Percentiles rank a stretch among this genome's conserved stretches.
Conservation (phyloP, 768 basidiomycete genomes). For the Mycena maculata region DNA sequence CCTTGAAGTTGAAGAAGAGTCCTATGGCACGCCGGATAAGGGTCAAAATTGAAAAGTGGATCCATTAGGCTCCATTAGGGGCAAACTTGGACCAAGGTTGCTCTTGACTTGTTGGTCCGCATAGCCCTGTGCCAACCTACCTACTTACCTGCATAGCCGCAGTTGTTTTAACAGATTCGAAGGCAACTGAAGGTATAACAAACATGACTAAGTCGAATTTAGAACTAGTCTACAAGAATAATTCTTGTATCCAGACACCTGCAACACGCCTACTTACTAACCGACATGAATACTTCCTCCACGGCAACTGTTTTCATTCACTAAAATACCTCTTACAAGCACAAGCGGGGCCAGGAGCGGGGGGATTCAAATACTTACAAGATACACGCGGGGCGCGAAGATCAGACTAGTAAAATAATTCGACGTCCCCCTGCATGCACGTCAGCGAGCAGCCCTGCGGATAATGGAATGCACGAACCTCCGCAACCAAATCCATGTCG, state of each 20-base stretch:
- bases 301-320: slow-evolving; percentile 1
- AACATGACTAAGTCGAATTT: too few species aligned
- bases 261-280: too few species aligned
- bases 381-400: not conserved
- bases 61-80: not conserved
- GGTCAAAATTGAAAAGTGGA: not conserved
- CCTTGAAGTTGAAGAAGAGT: too few species aligned
- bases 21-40: not conserved
- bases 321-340: slow-evolving; percentile 14
- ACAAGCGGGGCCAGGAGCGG: too few species aligned
- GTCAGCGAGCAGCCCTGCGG: slow-evolving; percentile 29
- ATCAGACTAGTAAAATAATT: slow-evolving; percentile 59
- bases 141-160: too few species aligned
- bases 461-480: slow-evolving; percentile 53
- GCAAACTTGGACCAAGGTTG: not conserved
- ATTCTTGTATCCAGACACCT: too few species aligned
- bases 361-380: not conserved
- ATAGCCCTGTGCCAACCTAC: too few species aligned
- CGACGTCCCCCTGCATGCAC: slow-evolving; percentile 65
- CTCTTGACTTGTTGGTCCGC: not conserved
- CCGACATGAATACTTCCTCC: too few species aligned
- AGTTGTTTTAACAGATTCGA: too few species aligned
- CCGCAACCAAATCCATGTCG: slow-evolving; percentile 94
- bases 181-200: too few species aligned
- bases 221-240: too few species aligned